A percentile compares a stretch with the other conserved stretches of the same genome.
Evolutionary conservation across 352 stramenopile species (phyloP).

Genomic region (Chrysophaeum taylorii): DNA sequence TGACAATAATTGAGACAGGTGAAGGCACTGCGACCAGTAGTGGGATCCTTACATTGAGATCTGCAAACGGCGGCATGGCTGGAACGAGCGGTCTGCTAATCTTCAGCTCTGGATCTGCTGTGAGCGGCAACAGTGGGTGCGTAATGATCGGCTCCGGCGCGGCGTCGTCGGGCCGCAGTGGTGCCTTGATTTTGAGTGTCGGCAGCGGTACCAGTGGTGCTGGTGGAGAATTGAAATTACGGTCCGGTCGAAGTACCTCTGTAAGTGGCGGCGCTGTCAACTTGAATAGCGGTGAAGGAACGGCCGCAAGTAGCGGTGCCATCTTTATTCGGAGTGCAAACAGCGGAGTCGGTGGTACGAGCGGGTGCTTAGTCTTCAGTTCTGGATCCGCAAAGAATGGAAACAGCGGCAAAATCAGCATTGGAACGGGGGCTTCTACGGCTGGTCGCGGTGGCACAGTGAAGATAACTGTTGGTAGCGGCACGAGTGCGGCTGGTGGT

Average conservation of each 20-base stretch:
- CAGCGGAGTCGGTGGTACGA: slow-evolving; percentile 16
- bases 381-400: slow-evolving; percentile 10
- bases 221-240: not conserved
- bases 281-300: slow-evolving; percentile 16
- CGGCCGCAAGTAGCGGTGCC: slow-evolving; percentile 22
- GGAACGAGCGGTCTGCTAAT: not conserved
- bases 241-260: not conserved
- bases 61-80: not conserved
- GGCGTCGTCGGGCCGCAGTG: slow-evolving; percentile 15
- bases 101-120: not conserved
- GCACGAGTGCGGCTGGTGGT: not conserved
- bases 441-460: slow-evolving; percentile 4
- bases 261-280: slow-evolving; percentile 8
- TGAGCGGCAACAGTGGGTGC: slow-evolving; percentile 8
- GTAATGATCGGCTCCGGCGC: slow-evolving; percentile 20
- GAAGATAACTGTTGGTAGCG: slow-evolving; percentile 2
- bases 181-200: slow-evolving; percentile 25
- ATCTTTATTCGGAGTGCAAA: slow-evolving; percentile 20
- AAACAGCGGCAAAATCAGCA: slow-evolving; percentile 2
- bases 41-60: not conserved
- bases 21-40: not conserved
- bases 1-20: not conserved
- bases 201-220: slow-evolving; percentile 24
- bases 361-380: not conserved
- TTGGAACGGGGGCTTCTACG: not conserved